These are phyloP conservation scores for Candida arabinofermentans DNA, from an alignment of 805 yeast genomes.

Conservation along the genomic window DNA sequence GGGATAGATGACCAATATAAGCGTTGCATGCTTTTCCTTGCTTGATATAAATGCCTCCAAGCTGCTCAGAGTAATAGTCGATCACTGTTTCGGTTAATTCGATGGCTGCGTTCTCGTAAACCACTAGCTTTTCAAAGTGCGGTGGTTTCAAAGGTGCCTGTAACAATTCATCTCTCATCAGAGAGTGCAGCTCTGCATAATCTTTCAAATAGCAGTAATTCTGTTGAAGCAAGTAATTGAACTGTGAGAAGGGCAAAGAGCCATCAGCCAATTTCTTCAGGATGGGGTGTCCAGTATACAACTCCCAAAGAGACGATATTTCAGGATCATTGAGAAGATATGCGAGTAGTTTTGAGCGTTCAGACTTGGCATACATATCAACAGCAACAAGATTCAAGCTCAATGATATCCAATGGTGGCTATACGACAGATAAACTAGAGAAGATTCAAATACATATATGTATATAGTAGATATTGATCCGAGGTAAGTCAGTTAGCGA, in stretches of 20 bases:
- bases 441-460: too few relatives aligned
- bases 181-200: not conserved
- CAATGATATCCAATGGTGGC: too few relatives aligned
- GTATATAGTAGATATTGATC: too few relatives aligned
- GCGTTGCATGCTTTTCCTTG: not conserved
- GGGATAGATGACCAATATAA: not conserved
- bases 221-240: not conserved
- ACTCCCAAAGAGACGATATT: not conserved
- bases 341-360: not conserved
- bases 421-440: too few relatives aligned
- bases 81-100: not conserved
- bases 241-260: not conserved
- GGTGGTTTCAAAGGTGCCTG: not conserved
- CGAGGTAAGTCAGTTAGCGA: too few relatives aligned
- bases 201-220: not conserved
- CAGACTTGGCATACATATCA: not conserved
- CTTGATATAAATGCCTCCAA: not conserved
- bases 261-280: constrained; percentile 1
- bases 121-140: not conserved
- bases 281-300: constrained; percentile 1
- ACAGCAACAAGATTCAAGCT: too few relatives aligned
- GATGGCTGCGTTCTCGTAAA: not conserved
- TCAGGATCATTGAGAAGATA: not conserved
- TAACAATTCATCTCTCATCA: not conserved
- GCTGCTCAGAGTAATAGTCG: not conserved